These are phyloP conservation scores for Perkinsus olseni DNA, from an alignment of 169 alveolate genomes.

Conservation along the genomic window DNA sequence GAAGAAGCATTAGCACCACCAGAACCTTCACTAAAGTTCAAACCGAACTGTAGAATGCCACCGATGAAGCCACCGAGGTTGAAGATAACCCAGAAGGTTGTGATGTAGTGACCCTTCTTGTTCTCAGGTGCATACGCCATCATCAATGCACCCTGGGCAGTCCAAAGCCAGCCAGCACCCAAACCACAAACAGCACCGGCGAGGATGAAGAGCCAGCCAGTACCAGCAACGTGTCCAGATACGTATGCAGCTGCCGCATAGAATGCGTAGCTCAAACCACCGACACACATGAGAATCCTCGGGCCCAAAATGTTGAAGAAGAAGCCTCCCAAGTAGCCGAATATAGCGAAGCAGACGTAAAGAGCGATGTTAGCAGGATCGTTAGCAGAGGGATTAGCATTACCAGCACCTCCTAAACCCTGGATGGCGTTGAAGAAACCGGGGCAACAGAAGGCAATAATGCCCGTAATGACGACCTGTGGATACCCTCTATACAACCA, in stretches of 20 bases:
- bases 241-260: not conserved
- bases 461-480: constrained; percentile 18
- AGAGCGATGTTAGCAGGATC: constrained; percentile 6
- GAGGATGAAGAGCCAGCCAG: not conserved
- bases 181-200: constrained; percentile 12
- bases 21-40: constrained; percentile 14
- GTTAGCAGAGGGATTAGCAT: not conserved
- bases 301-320: constrained; percentile 10
- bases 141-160: constrained; percentile 37
- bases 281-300: not conserved
- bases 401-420: constrained; percentile 22
- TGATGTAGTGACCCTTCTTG: constrained; percentile 18
- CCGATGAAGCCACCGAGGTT: constrained; percentile 37
- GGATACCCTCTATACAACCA: not conserved
- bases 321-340: constrained; percentile 15
- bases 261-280: constrained; percentile 8
- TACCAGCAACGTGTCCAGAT: not conserved
- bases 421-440: constrained; percentile 31
- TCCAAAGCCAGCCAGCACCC: constrained; percentile 38
- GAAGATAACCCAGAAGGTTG: constrained; percentile 34
- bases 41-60: constrained; percentile 22
- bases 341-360: constrained; percentile 7
- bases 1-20: constrained; percentile 11
- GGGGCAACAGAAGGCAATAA: constrained; percentile 34
- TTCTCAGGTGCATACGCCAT: constrained; percentile 29